phyloP scores from a whole-genome alignment of 1,139 yeast genomes.

The Hansenula sp. region DNA sequence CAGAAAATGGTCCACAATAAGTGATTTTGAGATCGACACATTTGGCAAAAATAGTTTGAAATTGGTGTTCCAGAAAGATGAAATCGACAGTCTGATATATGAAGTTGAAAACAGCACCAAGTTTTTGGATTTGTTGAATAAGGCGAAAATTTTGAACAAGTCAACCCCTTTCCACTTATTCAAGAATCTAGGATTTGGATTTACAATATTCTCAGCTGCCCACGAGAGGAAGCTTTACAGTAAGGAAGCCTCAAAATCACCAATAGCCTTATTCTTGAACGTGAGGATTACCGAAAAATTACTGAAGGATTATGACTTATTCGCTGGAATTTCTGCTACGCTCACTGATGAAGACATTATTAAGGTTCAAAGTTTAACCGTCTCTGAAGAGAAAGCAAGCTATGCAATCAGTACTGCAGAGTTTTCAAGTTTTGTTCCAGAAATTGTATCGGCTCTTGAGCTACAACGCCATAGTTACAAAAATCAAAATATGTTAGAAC shows the following conservation, averaged over 20 bases:
- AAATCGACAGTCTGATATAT: slow-evolving; percentile 18
- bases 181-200: slow-evolving; percentile 38
- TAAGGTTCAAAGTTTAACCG: slow-evolving; percentile 16
- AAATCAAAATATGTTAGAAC: background rate
- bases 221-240: slow-evolving; percentile 63
- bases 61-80: slow-evolving; percentile 21
- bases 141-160: slow-evolving; percentile 76
- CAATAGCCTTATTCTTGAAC: slow-evolving; percentile 65
- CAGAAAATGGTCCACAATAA: slow-evolving; percentile 63
- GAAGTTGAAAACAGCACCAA: slow-evolving; percentile 35
- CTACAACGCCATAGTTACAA: slow-evolving; percentile 4
- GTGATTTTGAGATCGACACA: slow-evolving; percentile 44
- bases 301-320: slow-evolving; percentile 35
- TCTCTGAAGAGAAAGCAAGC: slow-evolving; percentile 15
- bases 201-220: slow-evolving; percentile 70
- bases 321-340: slow-evolving; percentile 44
- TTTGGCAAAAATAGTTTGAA: slow-evolving; percentile 35
- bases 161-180: slow-evolving; percentile 85
- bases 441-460: slow-evolving; percentile 21
- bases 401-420: slow-evolving; percentile 20
- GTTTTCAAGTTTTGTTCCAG: slow-evolving; percentile 21
- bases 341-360: slow-evolving; percentile 27
- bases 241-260: slow-evolving; percentile 56
- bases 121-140: slow-evolving; percentile 64
- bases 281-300: slow-evolving; percentile 32